Evolutionary conservation across 352 stramenopile genomes (phyloP), one percentile per base, ranked within the genome.

Genomic region (Globisporangium spiculum): DNA sequence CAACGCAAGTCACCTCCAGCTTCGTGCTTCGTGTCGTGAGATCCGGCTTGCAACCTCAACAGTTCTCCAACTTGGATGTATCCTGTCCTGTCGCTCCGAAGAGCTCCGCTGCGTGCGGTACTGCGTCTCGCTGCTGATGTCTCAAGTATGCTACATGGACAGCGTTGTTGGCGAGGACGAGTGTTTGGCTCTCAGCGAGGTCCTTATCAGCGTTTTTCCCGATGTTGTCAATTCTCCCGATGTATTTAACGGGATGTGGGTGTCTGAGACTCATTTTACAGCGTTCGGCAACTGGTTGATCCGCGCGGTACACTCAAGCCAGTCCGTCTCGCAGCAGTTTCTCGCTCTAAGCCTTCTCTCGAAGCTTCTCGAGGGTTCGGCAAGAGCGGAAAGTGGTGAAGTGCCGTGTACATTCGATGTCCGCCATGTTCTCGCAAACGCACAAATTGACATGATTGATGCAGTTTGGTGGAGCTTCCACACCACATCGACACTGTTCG

Each of bases 391-490:
- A 7, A 7, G 3, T 32, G 12, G 3, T 32, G 12, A 20, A 3
- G 6, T 10, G 3, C 27, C 58, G 1, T 0, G 12, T 5, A 16
- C 8, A 5, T 61, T 46, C 12, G n/a, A 59, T 41, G 30, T 66
- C 14, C 34, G 20, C 14, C 24, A 8, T 6, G 26, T 12, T 24
- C 46, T 70, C 10, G 38, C 22, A 9, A 41, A 26, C 22, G 27
- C 58, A 3, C 20, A 62, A 9, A 27, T 63, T 20, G 60, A 64
- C n/a, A 24, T 67, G 20, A 56, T 72, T 46, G 61, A 65, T 18
- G 50, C 54, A 27, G 41, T 72, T 48, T 67, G 60, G 67, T 67
- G 67, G 60, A 70, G 58, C 30, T 9, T 27, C 5, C 16, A 55
- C 34, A 62, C 57, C 5, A 53, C 34, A 16, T 22, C 58, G 32